phyloP scores from a whole-genome alignment of 23 red algal species.

The Agarophyton chilense region DNA sequence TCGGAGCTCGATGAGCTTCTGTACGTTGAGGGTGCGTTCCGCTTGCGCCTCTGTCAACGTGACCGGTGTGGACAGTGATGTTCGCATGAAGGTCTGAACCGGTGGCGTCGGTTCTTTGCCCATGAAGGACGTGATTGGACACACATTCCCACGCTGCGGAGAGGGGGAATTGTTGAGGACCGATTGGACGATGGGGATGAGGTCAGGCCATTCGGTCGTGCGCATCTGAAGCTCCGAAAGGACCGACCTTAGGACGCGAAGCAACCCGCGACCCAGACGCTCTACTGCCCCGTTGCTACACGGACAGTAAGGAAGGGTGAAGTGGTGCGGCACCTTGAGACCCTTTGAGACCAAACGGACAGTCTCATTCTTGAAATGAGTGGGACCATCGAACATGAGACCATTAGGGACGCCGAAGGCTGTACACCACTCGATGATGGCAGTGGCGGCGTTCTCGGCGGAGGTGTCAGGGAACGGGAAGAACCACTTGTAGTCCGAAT shows the following conservation, averaged over 20 bases:
- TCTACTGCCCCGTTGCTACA: not conserved
- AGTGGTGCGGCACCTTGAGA: constrained; percentile 35
- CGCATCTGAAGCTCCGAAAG: constrained; percentile 29
- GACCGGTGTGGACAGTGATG: not conserved
- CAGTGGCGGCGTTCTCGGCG: constrained; percentile 29
- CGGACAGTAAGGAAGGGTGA: constrained; percentile 37
- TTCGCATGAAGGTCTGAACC: constrained; percentile 13
- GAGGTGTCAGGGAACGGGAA: constrained; percentile 6
- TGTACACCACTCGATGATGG: constrained; percentile 10
- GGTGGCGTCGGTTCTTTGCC: constrained; percentile 13
- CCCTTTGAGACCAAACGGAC: constrained; percentile 18
- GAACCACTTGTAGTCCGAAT: constrained; percentile 56
- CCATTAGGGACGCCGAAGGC: constrained; percentile 36
- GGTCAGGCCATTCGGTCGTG: constrained; percentile 5
- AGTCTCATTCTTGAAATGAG: constrained; percentile 48
- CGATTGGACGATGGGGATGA: constrained; percentile 21
- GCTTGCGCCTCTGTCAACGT: constrained; percentile 20
- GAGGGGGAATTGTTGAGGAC: constrained; percentile 44
- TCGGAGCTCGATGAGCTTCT: not conserved
- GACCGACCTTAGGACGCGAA: not conserved
- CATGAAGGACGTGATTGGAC: constrained; percentile 26
- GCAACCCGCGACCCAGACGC: not conserved
- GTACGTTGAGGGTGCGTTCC: constrained; percentile 5
- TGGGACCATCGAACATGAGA: constrained; percentile 21
- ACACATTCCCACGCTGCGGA: constrained; percentile 18